These are phyloP conservation scores for Leishmania guyanensis DNA, from an alignment of 208 protist genomes.

Conservation along the genomic window DNA sequence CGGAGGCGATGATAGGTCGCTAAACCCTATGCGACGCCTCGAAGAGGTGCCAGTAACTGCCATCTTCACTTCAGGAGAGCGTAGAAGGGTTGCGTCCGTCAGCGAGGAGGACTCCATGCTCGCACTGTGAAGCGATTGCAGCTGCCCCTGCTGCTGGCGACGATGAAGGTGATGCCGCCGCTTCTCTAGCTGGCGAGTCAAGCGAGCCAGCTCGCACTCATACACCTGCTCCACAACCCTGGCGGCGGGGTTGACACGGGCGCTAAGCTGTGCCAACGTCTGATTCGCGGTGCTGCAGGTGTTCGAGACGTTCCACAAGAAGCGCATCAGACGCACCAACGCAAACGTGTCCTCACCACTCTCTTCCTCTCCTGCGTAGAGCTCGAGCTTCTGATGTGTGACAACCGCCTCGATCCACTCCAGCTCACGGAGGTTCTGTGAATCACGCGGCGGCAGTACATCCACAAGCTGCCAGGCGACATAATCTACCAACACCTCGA, in stretches of 20 bases:
- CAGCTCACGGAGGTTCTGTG: constrained; percentile 9
- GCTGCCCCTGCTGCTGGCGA: neutral
- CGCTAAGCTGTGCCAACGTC: constrained; percentile 16
- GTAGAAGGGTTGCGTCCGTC: neutral
- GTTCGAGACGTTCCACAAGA: constrained; percentile 25
- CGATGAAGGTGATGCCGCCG: constrained; percentile 1
- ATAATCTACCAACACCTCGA: constrained; percentile 21
- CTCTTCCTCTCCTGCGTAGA: neutral
- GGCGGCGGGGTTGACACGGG: constrained; percentile 11
- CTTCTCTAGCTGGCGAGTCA: constrained; percentile 19
- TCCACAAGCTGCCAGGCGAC: neutral
- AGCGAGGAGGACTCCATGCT: neutral
- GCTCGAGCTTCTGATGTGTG: neutral
- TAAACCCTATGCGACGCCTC: neutral
- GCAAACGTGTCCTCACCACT: neutral
- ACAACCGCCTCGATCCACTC: constrained; percentile 23
- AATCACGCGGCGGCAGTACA: neutral
- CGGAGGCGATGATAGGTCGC: neutral
- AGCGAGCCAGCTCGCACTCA: constrained; percentile 23
- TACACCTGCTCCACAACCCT: constrained; percentile 21
- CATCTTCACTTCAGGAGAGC: neutral
- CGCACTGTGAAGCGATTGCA: neutral
- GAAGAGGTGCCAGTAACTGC: neutral
- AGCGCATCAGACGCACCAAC: constrained; percentile 16
- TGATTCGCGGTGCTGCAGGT: constrained; percentile 3